These are phyloP conservation scores for Ballota nigra DNA, from an alignment of 257 asterid species.

Conservation along the genomic window DNA sequence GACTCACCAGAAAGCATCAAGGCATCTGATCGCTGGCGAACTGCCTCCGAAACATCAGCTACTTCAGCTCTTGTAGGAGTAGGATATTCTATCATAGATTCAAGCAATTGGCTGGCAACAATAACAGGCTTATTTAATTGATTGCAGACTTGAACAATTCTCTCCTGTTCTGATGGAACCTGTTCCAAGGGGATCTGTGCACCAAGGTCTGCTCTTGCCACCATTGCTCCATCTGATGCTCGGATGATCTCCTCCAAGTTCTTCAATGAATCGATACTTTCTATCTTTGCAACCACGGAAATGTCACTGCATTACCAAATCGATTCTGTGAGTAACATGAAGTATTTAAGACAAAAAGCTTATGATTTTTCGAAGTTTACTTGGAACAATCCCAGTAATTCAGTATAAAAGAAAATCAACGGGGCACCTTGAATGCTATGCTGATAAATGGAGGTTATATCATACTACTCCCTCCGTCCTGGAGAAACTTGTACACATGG, in stretches of 20 bases:
- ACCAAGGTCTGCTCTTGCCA: constrained; percentile 92
- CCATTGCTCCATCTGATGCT: constrained; percentile 93
- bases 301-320: constrained; percentile 60
- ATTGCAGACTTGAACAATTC: constrained; percentile 72
- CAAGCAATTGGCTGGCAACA: constrained; percentile 89
- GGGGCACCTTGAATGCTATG: not conserved
- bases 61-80: constrained; percentile 97
- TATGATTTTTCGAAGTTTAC: not conserved
- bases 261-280: constrained; percentile 82
- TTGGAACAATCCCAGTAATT: not conserved
- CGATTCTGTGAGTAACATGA: not conserved
- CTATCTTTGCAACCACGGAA: constrained; percentile 78
- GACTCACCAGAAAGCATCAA: constrained; percentile 97
- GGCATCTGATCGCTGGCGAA: constrained; percentile 83
- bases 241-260: constrained; percentile 78
- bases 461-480: too few species aligned
- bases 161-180: constrained; percentile 86
- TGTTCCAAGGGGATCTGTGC: constrained; percentile 93
- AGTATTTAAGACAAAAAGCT: not conserved
- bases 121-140: constrained; percentile 80
- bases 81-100: constrained; percentile 93
- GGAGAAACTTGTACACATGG: too few species aligned
- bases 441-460: not conserved
- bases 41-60: constrained; percentile 95
- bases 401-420: not conserved